Percentiles rank a stretch among this genome's conserved stretches.
Evolutionary conservation across 768 basidiomycete species (phyloP).

Genomic region (Pseudohyphozyma bogoriensis): DNA sequence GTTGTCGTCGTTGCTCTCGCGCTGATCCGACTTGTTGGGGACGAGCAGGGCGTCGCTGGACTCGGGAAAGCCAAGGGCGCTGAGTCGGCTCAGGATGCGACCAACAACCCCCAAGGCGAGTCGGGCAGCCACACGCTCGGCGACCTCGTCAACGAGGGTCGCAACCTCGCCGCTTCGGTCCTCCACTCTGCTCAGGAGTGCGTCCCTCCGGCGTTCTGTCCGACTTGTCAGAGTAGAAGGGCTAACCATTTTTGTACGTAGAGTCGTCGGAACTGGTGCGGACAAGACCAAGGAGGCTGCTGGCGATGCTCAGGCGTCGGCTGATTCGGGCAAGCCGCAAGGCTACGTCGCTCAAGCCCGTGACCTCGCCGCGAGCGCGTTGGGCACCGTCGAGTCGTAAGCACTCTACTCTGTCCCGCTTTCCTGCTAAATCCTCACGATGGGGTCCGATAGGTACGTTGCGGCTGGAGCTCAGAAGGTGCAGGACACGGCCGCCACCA

Average conservation of each 20-base stretch:
- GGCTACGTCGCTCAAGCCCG: slow-evolving; percentile 19
- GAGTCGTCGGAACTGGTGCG: slow-evolving; percentile 5
- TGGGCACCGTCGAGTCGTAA: slow-evolving; percentile 7
- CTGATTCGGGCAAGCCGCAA: too few relatives aligned
- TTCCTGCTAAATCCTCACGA: not conserved
- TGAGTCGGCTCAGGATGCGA: slow-evolving; percentile 1
- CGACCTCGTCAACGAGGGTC: slow-evolving; percentile 10
- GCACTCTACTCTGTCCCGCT: not conserved
- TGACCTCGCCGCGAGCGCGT: slow-evolving; percentile 4
- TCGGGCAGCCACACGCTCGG: slow-evolving; percentile 13
- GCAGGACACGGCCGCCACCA: not conserved
- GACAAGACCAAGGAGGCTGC: slow-evolving; percentile 23
- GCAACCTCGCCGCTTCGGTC: slow-evolving; percentile 13
- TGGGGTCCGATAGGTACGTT: not conserved
- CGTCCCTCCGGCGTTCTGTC: too few relatives aligned
- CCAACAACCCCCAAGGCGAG: not conserved
- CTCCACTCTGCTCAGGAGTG: slow-evolving; percentile 10
- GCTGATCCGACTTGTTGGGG: too few relatives aligned
- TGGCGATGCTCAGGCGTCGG: slow-evolving; percentile 10
- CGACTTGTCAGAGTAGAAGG: not conserved
- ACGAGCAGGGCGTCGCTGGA: slow-evolving; percentile 2
- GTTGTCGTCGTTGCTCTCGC: too few relatives aligned
- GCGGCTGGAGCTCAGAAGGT: not conserved
- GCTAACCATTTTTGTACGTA: not conserved
- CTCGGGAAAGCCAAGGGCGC: slow-evolving; percentile 11